Percentiles rank a stretch among this genome's conserved stretches.
Evolutionary conservation across 441 rosid genomes (phyloP).

Genomic region (Euphorbia schlechtendalii): DNA sequence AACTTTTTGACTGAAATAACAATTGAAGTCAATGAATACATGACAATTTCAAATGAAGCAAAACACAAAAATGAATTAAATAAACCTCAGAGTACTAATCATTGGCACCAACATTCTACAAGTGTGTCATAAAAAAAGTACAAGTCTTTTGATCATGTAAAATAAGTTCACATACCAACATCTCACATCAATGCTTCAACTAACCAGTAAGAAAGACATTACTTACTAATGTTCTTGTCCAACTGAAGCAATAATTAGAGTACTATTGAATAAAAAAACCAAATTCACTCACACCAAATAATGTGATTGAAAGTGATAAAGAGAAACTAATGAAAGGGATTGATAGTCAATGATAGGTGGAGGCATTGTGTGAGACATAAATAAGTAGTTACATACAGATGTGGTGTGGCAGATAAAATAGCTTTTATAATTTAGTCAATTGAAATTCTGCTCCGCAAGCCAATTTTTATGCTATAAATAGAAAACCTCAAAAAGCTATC

Average conservation of each 20-base stretch:
- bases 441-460: too few relatives aligned
- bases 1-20: not conserved
- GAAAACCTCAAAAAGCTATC: not conserved
- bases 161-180: not conserved
- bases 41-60: not conserved
- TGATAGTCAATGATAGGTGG: not conserved
- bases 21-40: not conserved
- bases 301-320: not conserved
- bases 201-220: not conserved
- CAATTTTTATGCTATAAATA: too few relatives aligned
- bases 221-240: not conserved
- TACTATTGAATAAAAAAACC: conserved; percentile 5
- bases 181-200: not conserved
- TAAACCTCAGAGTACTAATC: not conserved
- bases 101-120: not conserved
- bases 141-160: not conserved
- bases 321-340: not conserved
- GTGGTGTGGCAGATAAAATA: too few relatives aligned
- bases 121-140: not conserved
- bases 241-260: conserved; percentile 10
- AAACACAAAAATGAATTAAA: not conserved
- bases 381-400: not conserved
- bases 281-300: not conserved
- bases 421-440: too few relatives aligned
- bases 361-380: not conserved